Conservation (phyloP, 176 grass and related monocot species). For the Bonia amplexicaulis region DNA sequence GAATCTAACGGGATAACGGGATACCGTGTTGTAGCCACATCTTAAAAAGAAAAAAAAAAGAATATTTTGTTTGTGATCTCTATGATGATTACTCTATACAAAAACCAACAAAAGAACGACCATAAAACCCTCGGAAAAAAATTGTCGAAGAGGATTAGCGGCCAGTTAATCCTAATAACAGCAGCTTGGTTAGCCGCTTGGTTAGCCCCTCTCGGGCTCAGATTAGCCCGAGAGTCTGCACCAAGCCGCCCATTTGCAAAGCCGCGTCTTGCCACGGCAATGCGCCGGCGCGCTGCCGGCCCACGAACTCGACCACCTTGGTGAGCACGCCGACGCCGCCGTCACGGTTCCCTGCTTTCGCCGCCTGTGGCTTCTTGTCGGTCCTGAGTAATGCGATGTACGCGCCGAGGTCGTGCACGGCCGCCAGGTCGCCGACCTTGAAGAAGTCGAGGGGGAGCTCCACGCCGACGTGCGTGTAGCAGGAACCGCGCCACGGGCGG, state of each 20-base stretch:
- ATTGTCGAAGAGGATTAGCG: neutral
- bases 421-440: slow-evolving; percentile 36
- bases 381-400: slow-evolving; percentile 59
- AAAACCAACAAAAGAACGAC: neutral
- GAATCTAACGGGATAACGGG: too few species aligned
- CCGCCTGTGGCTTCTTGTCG: neutral
- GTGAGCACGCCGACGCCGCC: slow-evolving; percentile 21
- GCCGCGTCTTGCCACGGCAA: slow-evolving; percentile 66
- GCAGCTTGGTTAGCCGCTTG: neutral
- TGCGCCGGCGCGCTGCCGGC: neutral
- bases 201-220: neutral
- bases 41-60: neutral
- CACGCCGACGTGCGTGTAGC: slow-evolving; percentile 82
- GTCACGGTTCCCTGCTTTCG: neutral
- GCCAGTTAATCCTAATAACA: slow-evolving; percentile 19
- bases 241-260: slow-evolving; percentile 63
- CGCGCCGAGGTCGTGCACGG: slow-evolving; percentile 72
- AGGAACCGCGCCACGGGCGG: slow-evolving; percentile 37
- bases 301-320: slow-evolving; percentile 40
- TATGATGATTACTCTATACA: slow-evolving; percentile 18
- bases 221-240: slow-evolving; percentile 62
- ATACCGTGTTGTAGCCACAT: too few species aligned
- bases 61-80: neutral
- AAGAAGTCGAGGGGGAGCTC: slow-evolving; percentile 75
- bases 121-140: neutral